A percentile compares a stretch with the other conserved stretches of the same genome.
phyloP scores from a whole-genome alignment of 495 filamentous ascomycete species.

The Neurospora terricola region DNA sequence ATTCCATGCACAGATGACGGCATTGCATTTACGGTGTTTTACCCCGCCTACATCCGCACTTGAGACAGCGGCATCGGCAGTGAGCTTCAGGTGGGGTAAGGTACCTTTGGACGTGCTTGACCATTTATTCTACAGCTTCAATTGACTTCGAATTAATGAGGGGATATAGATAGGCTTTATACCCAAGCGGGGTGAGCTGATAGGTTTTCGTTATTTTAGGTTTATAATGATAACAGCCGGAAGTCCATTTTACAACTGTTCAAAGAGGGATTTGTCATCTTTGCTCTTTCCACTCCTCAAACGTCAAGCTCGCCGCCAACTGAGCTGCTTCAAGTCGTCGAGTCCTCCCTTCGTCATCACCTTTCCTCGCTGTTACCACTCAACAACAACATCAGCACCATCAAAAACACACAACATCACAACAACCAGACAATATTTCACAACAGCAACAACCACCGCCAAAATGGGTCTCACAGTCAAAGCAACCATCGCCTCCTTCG shows the following conservation, averaged over 20 bases:
- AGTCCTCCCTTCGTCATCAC: neutral
- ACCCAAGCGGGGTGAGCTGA: neutral
- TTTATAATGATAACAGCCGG: neutral
- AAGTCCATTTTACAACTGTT: neutral
- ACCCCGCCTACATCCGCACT: neutral
- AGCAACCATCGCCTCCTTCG: conserved; percentile 84
- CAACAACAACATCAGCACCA: neutral
- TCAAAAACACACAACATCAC: neutral
- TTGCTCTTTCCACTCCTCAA: neutral
- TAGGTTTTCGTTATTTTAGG: neutral
- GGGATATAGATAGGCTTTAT: neutral
- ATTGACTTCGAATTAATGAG: neutral
- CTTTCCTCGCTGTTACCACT: neutral
- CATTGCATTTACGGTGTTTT: neutral
- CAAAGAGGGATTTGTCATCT: neutral
- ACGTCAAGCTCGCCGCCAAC: neutral
- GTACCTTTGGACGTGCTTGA: neutral
- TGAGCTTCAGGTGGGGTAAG: neutral
- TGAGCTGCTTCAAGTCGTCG: neutral
- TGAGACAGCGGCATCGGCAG: neutral
- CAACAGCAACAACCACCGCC: neutral
- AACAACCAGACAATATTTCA: neutral
- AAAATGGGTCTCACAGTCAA: conserved; percentile 76
- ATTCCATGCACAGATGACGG: neutral
- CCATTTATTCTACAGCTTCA: neutral